Evolutionary conservation across 2,329 filamentous ascomycete genomes (phyloP).

Genomic region (Fusarium sp.): DNA sequence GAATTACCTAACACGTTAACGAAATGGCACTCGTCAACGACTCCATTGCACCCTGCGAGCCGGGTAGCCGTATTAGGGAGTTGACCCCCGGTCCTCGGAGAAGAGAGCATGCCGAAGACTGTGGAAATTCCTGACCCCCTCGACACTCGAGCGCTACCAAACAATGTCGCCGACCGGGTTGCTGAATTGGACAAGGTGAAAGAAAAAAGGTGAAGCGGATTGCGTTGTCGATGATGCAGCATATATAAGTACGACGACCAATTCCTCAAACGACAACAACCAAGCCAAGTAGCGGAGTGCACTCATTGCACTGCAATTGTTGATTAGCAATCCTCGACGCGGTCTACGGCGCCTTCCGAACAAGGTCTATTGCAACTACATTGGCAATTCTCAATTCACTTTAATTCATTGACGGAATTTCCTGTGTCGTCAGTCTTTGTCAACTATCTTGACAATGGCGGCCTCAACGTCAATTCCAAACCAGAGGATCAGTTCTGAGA

Average conservation of each 20-base stretch:
- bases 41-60: constrained; percentile 14
- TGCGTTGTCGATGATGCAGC: neutral
- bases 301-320: neutral
- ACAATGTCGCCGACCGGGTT: constrained; percentile 1
- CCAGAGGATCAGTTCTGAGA: constrained; percentile 46
- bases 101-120: neutral
- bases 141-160: neutral
- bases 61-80: constrained; percentile 28
- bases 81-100: constrained; percentile 28
- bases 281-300: neutral
- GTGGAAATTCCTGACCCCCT: neutral
- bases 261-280: neutral
- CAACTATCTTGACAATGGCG: constrained; percentile 29
- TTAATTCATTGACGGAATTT: neutral
- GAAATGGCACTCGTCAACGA: constrained; percentile 21
- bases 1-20: constrained; percentile 14
- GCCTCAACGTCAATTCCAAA: constrained; percentile 24
- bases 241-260: neutral
- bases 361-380: constrained; percentile 22
- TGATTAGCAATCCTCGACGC: constrained; percentile 36
- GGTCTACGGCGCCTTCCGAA: constrained; percentile 35
- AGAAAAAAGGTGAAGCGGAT: neutral
- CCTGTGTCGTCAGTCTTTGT: neutral
- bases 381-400: constrained; percentile 20
- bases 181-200: neutral